Base-by-base conservation (phyloP, 371 early-diverging fungal species). In the Chytridiales sp. region DNA sequence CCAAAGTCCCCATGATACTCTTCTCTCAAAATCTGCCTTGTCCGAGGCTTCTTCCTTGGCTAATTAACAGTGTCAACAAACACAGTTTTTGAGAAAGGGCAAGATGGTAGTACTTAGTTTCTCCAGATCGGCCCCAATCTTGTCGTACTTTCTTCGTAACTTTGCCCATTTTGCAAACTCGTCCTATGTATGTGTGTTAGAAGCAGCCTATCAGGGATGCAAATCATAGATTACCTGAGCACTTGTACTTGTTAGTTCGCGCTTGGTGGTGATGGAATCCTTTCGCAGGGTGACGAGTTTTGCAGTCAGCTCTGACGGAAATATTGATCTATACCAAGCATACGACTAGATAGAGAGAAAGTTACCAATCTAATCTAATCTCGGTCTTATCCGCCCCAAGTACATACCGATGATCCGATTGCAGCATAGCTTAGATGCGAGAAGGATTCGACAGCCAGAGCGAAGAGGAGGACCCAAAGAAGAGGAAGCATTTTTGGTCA, bases 161-260 rank as follows among this genome's bases (percentile, higher is more conserved):
- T 91, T 93, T 40, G 95, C 96, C 96, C 96, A 95, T 69, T 87
- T 88, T 19, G 96, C 91, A 82, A 95, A 95, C 71, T 94, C 87
- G 71, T 94, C 93, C 84, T 88, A 49, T 15, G n/a, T n/a, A n/a
- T n/a, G n/a, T n/a, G n/a, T n/a, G n/a, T n/a, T n/a, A n/a, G n/a
- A n/a, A n/a, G n/a, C n/a, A n/a, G n/a, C n/a, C n/a, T n/a, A n/a
- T n/a, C n/a, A n/a, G n/a, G n/a, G n/a, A n/a, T n/a, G n/a, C n/a
- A n/a, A n/a, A n/a, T n/a, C n/a, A n/a, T n/a, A n/a, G n/a, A n/a
- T n/a, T n/a, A n/a, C n/a, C n/a, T n/a, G n/a, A n/a, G 64, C 64
- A 19, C 36, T 35, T 9, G 51, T 64, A 1, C 36, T 27, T 30
- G 24, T 38, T 35, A 64, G 41, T 31, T 29, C 38, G 26, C 43